A percentile compares a stretch with the other conserved stretches of the same genome.
Evolutionary conservation across 495 filamentous ascomycete species (phyloP).

Genomic region (Penicillium dipodomyicola): DNA sequence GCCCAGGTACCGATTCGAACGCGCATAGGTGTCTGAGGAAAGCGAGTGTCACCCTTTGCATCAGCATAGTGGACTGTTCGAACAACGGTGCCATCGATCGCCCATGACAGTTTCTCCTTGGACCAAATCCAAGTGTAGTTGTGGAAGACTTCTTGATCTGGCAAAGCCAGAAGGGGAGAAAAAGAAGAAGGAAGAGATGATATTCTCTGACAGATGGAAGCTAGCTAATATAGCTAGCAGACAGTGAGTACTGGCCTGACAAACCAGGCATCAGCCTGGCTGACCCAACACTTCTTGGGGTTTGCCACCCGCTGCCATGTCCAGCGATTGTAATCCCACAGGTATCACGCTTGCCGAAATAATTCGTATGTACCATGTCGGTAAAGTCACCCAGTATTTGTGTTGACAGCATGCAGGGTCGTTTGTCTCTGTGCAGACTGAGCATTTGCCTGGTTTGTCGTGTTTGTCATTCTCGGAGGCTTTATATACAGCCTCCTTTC

Average conservation of each 20-base stretch:
- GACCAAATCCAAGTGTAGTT: conserved; percentile 2
- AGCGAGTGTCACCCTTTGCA: neutral
- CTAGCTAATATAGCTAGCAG: too few species aligned
- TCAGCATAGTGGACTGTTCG: conserved; percentile 1
- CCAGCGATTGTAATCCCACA: conserved; percentile 1
- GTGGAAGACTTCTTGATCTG: neutral
- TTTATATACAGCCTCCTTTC: too few species aligned
- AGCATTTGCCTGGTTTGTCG: too few species aligned
- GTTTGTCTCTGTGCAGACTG: too few species aligned
- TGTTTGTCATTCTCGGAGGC: too few species aligned
- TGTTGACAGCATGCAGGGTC: too few species aligned
- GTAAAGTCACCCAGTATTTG: neutral
- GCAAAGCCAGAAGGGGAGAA: too few species aligned
- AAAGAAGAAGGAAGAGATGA: too few species aligned
- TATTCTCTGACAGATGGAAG: too few species aligned
- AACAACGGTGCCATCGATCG: neutral
- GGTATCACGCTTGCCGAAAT: neutral
- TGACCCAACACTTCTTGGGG: too few species aligned
- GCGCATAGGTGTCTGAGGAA: neutral
- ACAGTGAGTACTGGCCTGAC: too few species aligned
- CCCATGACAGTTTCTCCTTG: neutral
- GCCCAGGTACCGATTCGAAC: neutral
- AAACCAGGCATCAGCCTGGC: too few species aligned
- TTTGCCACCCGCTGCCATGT: neutral
- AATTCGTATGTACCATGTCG: neutral